These are phyloP conservation scores for Ceratocystis lukuohia DNA, from an alignment of 2,329 filamentous ascomycete genomes.

Conservation along the genomic window DNA sequence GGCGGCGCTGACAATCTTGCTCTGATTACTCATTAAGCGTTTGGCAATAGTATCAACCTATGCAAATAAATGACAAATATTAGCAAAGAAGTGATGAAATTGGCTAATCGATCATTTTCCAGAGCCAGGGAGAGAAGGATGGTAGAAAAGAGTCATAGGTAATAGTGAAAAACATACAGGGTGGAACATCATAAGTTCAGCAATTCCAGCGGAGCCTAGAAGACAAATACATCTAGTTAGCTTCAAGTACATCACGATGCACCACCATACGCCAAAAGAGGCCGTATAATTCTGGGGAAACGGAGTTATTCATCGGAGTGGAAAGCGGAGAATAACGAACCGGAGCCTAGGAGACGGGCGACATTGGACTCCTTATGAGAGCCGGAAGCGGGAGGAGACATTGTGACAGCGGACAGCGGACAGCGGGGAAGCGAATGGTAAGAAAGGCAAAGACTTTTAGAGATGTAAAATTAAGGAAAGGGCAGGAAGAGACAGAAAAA, in stretches of 20 bases:
- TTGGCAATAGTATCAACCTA: constrained; percentile 97
- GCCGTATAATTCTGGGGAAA: background rate
- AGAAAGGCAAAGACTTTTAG: background rate
- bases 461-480: background rate
- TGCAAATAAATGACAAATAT: background rate
- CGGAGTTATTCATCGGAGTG: background rate
- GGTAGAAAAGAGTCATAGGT: background rate
- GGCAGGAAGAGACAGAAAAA: background rate
- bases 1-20: constrained; percentile 31
- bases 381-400: constrained; percentile 45
- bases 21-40: constrained; percentile 97
- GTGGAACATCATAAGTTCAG: constrained; percentile 86
- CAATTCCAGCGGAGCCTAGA: constrained; percentile 78
- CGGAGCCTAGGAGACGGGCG: constrained; percentile 82
- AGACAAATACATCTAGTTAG: background rate
- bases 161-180: constrained; percentile 43
- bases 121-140: background rate
- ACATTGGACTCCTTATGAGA: constrained; percentile 72
- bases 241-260: background rate
- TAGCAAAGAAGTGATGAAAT: background rate
- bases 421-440: background rate
- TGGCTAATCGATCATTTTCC: background rate
- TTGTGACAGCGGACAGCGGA: constrained; percentile 20
- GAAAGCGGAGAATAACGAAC: constrained; percentile 36
- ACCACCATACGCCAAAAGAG: background rate